A percentile compares a stretch with the other conserved stretches of the same genome.
phyloP scores from a whole-genome alignment of 139 green algal species.

The Ettlia oleoabundans region DNA sequence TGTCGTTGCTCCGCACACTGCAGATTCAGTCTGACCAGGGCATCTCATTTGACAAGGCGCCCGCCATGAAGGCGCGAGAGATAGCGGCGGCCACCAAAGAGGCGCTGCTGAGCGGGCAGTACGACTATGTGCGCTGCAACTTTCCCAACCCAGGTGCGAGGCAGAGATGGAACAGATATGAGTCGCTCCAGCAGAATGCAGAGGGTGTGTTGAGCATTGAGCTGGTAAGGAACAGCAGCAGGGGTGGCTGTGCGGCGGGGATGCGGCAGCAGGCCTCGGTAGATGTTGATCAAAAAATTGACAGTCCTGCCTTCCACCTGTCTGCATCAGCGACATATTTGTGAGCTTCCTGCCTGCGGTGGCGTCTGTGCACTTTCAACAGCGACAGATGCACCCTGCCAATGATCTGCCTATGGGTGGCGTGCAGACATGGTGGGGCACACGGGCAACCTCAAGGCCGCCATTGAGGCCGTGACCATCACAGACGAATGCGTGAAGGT shows the following conservation, averaged over 20 bases:
- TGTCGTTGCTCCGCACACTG: background rate
- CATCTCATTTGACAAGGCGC: slow-evolving; percentile 90
- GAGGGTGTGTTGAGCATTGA: background rate
- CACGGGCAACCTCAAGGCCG: slow-evolving; percentile 71
- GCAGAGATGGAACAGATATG: background rate
- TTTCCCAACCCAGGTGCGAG: slow-evolving; percentile 56
- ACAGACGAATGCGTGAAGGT: slow-evolving; percentile 70
- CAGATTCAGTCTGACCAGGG: slow-evolving; percentile 86
- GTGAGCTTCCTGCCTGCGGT: too few species aligned
- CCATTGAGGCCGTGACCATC: slow-evolving; percentile 54
- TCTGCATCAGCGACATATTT: background rate
- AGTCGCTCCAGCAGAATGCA: background rate
- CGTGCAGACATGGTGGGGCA: slow-evolving; percentile 77
- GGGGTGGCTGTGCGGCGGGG: too few species aligned
- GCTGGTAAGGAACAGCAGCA: background rate
- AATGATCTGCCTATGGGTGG: too few species aligned
- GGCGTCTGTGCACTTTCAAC: too few species aligned
- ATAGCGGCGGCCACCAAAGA: slow-evolving; percentile 72
- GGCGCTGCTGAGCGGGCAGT: slow-evolving; percentile 63
- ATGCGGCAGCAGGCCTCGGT: too few species aligned
- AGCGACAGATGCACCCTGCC: background rate
- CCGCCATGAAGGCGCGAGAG: slow-evolving; percentile 92
- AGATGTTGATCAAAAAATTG: background rate
- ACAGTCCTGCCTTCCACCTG: background rate
- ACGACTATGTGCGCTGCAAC: slow-evolving; percentile 60